A percentile compares a stretch with the other conserved stretches of the same genome.
Conservation (phyloP, 208 protist species). For the Herpetomonas samuelpessoai region DNA sequence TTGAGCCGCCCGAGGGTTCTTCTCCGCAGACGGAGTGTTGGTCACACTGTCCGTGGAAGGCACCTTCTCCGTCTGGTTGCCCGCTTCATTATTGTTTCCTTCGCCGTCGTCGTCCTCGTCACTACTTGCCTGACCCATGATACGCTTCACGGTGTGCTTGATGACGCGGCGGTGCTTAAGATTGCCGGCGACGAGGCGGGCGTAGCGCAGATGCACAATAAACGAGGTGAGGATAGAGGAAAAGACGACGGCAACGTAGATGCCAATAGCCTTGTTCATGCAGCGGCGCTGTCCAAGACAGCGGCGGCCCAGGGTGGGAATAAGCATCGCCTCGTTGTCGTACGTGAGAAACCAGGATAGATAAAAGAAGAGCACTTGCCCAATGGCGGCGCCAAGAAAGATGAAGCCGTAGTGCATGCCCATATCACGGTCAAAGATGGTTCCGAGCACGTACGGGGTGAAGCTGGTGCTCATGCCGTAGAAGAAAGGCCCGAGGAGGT, state of each 20-base stretch:
- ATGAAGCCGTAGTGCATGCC: slow-evolving; percentile 67
- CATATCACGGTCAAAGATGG: slow-evolving; percentile 49
- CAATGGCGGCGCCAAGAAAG: slow-evolving; percentile 31
- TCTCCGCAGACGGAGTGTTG: too few species aligned
- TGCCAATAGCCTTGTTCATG: slow-evolving; percentile 39
- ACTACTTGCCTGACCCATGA: not conserved
- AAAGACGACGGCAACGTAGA: slow-evolving; percentile 28
- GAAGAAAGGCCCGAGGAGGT: slow-evolving; percentile 30
- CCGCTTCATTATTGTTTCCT: not conserved
- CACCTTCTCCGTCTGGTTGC: slow-evolving; percentile 1
- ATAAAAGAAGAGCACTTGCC: slow-evolving; percentile 42
- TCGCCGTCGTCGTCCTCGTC: not conserved
- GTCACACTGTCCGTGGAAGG: too few species aligned
- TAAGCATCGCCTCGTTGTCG: slow-evolving; percentile 17
- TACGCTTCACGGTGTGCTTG: slow-evolving; percentile 11
- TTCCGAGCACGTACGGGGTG: slow-evolving; percentile 47
- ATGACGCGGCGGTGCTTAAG: slow-evolving; percentile 25
- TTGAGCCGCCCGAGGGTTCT: too few species aligned
- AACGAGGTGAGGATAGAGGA: slow-evolving; percentile 15
- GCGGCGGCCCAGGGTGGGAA: slow-evolving; percentile 9
- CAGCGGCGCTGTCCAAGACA: slow-evolving; percentile 39
- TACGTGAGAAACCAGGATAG: slow-evolving; percentile 36
- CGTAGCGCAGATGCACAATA: slow-evolving; percentile 23
- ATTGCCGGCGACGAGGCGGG: slow-evolving; percentile 18
- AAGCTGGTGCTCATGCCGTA: slow-evolving; percentile 49